Evolutionary conservation across 2,329 filamentous ascomycete genomes (phyloP).

Genomic region (Colletotrichum eremochloae): DNA sequence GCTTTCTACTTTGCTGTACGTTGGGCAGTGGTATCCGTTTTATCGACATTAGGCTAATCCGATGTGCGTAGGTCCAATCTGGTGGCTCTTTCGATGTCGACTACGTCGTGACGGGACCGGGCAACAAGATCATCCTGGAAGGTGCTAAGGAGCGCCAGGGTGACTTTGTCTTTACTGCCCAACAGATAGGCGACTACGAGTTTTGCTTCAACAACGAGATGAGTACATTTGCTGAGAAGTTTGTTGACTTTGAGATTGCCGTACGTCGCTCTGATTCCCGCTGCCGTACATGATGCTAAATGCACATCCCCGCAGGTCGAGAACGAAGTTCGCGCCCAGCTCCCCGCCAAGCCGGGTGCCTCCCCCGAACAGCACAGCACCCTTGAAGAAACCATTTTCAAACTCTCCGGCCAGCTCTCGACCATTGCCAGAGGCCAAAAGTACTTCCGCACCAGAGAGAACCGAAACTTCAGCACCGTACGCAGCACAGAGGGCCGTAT

Average conservation of each 20-base stretch:
- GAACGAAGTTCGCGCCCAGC: slow-evolving; percentile 84
- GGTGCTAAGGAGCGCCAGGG: slow-evolving; percentile 94
- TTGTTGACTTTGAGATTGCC: slow-evolving; percentile 97
- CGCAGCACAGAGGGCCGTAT: slow-evolving; percentile 95
- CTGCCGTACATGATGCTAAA: slow-evolving; percentile 38
- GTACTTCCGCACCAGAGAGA: slow-evolving; percentile 99
- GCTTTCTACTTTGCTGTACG: slow-evolving; percentile 98
- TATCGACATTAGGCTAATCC: not conserved
- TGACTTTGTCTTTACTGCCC: slow-evolving; percentile 97
- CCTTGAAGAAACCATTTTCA: slow-evolving; percentile 95
- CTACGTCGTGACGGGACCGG: slow-evolving; percentile 87
- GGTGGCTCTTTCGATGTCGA: slow-evolving; percentile 98
- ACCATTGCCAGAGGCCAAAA: slow-evolving; percentile 98
- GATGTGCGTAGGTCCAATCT: slow-evolving; percentile 84
- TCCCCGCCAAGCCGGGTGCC: slow-evolving; percentile 90
- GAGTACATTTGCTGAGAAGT: slow-evolving; percentile 97
- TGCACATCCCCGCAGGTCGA: slow-evolving; percentile 74
- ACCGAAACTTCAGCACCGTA: slow-evolving; percentile 98
- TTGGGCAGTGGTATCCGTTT: slow-evolving; percentile 40
- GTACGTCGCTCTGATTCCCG: slow-evolving; percentile 64
- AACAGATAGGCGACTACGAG: slow-evolving; percentile 87
- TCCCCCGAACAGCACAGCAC: slow-evolving; percentile 89
- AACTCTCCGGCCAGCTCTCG: slow-evolving; percentile 91
- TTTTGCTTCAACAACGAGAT: slow-evolving; percentile 99
- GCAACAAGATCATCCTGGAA: slow-evolving; percentile 83